phyloP scores from a whole-genome alignment of 2,329 filamentous ascomycete species.

The Aspergillus persii region DNA sequence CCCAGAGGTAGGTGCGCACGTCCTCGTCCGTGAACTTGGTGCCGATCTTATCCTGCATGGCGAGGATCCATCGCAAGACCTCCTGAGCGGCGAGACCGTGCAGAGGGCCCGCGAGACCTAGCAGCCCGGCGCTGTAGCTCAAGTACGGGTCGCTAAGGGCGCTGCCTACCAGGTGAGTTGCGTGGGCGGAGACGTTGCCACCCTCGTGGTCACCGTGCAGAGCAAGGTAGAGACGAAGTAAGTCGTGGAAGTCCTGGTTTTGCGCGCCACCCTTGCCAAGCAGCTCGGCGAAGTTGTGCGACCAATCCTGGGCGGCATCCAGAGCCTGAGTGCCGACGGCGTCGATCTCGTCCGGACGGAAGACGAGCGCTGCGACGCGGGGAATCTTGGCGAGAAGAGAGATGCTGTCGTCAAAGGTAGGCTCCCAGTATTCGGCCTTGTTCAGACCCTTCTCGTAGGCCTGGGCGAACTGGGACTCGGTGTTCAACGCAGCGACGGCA shows the following conservation, averaged over 20 bases:
- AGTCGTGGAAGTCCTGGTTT: constrained; percentile 75
- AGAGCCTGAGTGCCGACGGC: constrained; percentile 70
- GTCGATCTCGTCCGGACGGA: constrained; percentile 79
- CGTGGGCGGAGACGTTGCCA: constrained; percentile 93
- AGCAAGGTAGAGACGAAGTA: constrained; percentile 89
- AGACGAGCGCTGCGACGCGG: constrained; percentile 95
- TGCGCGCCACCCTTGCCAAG: constrained; percentile 84
- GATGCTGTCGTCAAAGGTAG: constrained; percentile 93
- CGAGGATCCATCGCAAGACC: constrained; percentile 91
- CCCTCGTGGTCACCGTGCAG: constrained; percentile 98
- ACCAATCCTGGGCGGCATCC: constrained; percentile 88
- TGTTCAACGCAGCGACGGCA: constrained; percentile 91
- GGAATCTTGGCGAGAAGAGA: constrained; percentile 93
- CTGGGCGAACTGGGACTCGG: constrained; percentile 90
- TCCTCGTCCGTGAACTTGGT: constrained; percentile 74
- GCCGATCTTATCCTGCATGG: constrained; percentile 90
- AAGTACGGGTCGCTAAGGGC: constrained; percentile 94
- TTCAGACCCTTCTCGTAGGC: constrained; percentile 85
- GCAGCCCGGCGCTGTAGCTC: constrained; percentile 91
- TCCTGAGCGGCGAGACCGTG: constrained; percentile 95
- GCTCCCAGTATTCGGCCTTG: constrained; percentile 99
- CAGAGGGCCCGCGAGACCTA: constrained; percentile 90
- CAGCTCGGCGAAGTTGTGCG: constrained; percentile 97
- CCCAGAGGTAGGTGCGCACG: constrained; percentile 87
- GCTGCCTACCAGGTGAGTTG: constrained; percentile 91